A percentile compares a stretch with the other conserved stretches of the same genome.
Evolutionary conservation across 2,329 filamentous ascomycete genomes (phyloP).

Genomic region (Leptographium flavum): DNA sequence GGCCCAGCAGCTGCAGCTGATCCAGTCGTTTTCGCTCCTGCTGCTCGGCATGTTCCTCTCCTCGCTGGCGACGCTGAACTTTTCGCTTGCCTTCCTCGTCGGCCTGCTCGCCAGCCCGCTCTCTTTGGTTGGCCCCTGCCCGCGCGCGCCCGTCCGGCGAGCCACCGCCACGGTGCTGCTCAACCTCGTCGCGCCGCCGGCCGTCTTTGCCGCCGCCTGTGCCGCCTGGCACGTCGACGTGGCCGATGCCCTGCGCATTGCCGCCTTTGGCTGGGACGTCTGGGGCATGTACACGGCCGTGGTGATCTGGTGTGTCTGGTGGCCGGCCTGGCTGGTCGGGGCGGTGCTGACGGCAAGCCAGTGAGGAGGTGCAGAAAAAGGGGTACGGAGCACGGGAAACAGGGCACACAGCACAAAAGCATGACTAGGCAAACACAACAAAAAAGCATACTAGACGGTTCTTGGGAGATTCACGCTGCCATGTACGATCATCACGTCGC

Average conservation of each 20-base stretch:
- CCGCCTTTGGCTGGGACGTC: constrained; percentile 78
- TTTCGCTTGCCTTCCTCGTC: constrained; percentile 75
- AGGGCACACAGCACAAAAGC: too few species aligned
- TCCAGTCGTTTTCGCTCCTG: constrained; percentile 86
- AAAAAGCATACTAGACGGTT: too few species aligned
- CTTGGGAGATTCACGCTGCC: too few species aligned
- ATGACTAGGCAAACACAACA: too few species aligned
- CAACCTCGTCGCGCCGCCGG: constrained; percentile 46
- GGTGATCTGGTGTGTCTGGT: constrained; percentile 90
- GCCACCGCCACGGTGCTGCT: constrained; percentile 36
- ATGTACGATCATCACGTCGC: too few species aligned
- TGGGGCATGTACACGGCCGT: constrained; percentile 83
- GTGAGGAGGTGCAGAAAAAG: not conserved
- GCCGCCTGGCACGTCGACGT: constrained; percentile 27
- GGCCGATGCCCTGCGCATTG: constrained; percentile 49
- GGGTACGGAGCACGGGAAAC: too few species aligned
- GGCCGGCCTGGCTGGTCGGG: constrained; percentile 74
- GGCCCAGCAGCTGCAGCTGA: constrained; percentile 57
- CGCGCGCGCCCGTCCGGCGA: constrained; percentile 22
- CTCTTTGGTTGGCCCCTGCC: constrained; percentile 49
- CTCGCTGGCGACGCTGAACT: constrained; percentile 88
- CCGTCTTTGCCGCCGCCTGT: constrained; percentile 36
- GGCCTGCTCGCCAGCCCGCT: constrained; percentile 68
- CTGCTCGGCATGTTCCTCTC: constrained; percentile 84
- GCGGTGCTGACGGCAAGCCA: constrained; percentile 32